These are phyloP conservation scores for Platismatia glauca DNA, from an alignment of 495 filamentous ascomycete species.

Conservation along the genomic window DNA sequence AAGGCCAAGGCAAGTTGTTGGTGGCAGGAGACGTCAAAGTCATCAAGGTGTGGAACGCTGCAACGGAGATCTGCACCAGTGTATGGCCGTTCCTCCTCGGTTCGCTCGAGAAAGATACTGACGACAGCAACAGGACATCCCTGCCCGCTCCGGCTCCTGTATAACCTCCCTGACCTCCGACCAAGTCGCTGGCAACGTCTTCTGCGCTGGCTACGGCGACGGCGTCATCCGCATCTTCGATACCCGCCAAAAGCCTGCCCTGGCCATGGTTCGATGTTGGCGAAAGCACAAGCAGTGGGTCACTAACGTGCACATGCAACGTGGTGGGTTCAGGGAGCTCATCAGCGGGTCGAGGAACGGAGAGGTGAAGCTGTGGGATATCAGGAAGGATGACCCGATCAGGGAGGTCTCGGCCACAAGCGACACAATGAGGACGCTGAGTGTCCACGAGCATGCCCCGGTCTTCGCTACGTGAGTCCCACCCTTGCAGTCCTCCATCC, in stretches of 20 bases:
- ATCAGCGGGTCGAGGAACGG: conserved; percentile 80
- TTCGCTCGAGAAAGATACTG: neutral
- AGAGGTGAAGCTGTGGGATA: conserved; percentile 93
- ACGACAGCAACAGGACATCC: conserved; percentile 58
- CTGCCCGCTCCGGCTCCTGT: conserved; percentile 88
- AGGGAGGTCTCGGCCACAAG: conserved; percentile 63
- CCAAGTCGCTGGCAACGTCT: conserved; percentile 91
- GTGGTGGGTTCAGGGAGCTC: conserved; percentile 84
- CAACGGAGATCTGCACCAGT: conserved; percentile 80
- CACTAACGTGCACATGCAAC: conserved; percentile 91
- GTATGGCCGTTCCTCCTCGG: conserved; percentile 31
- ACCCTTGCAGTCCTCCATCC: neutral
- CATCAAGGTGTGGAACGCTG: conserved; percentile 92
- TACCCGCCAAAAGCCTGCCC: conserved; percentile 67
- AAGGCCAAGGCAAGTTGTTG: conserved; percentile 86
- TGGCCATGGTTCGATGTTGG: conserved; percentile 90
- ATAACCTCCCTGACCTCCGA: conserved; percentile 94
- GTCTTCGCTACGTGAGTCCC: conserved; percentile 85
- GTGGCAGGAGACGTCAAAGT: conserved; percentile 95
- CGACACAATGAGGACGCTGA: conserved; percentile 71
- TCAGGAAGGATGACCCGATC: conserved; percentile 69
- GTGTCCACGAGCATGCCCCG: conserved; percentile 92
- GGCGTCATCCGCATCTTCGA: conserved; percentile 95
- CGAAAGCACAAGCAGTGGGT: conserved; percentile 93
- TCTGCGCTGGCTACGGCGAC: conserved; percentile 93